Conservation (phyloP, 2,329 filamentous ascomycete species). For the Ophiocordyceps australis region DNA sequence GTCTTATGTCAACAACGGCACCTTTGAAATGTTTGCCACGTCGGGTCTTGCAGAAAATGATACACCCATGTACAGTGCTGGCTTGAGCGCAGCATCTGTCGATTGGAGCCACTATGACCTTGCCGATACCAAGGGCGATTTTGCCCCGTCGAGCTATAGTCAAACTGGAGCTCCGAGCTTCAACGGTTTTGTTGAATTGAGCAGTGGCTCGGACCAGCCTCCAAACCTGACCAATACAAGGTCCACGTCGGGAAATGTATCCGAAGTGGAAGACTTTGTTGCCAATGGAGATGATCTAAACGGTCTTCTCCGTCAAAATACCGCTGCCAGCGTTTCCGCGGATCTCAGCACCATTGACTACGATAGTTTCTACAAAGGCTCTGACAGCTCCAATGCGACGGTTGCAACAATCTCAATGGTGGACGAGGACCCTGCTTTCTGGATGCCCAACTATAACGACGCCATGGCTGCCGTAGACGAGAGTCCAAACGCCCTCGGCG, state of each 20-base stretch:
- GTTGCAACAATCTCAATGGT: slow-evolving; percentile 26
- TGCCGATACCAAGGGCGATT: slow-evolving; percentile 24
- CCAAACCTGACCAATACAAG: slow-evolving; percentile 35
- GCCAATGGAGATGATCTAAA: slow-evolving; percentile 26
- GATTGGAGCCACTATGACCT: slow-evolving; percentile 28
- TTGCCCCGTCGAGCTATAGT: slow-evolving; percentile 35
- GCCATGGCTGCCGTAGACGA: slow-evolving; percentile 16
- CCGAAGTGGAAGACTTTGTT: slow-evolving; percentile 44
- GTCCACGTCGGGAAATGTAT: slow-evolving; percentile 48
- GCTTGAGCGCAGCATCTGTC: slow-evolving; percentile 34
- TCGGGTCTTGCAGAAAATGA: slow-evolving; percentile 31
- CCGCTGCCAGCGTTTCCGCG: slow-evolving; percentile 19
- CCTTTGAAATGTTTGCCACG: slow-evolving; percentile 33
- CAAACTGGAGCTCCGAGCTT: slow-evolving; percentile 31
- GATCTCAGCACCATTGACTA: slow-evolving; percentile 34
- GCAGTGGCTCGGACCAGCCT: slow-evolving; percentile 32
- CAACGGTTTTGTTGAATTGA: slow-evolving; percentile 31
- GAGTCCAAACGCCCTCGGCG: slow-evolving; percentile 13
- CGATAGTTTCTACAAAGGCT: slow-evolving; percentile 31
- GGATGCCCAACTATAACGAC: slow-evolving; percentile 27
- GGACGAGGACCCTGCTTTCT: slow-evolving; percentile 31
- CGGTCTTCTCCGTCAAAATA: slow-evolving; percentile 26
- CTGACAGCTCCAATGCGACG: slow-evolving; percentile 17
- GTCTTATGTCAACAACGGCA: slow-evolving; percentile 24
- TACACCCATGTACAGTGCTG: slow-evolving; percentile 41